Percentiles rank a stretch among this genome's conserved stretches.
Conservation (phyloP, 768 basidiomycete species). For the Tephrocybe sp. region DNA sequence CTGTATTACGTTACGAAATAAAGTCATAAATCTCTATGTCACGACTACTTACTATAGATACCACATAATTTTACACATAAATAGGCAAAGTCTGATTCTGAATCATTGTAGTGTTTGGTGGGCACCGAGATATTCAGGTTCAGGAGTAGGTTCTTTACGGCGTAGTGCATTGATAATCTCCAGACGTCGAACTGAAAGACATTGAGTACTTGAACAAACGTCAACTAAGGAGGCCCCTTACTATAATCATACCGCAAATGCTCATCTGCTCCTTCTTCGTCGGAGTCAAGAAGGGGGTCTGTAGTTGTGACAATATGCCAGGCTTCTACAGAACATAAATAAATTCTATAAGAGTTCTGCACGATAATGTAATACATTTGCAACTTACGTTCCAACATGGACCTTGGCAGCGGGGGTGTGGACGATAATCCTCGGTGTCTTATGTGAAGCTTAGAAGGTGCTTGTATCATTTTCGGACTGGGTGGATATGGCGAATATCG, state of each 20-base stretch:
- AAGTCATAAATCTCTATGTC: too few relatives aligned
- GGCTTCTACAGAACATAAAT: conserved; percentile 49
- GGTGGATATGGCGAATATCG: conserved; percentile 37
- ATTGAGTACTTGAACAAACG: conserved; percentile 7
- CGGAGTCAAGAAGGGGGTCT: conserved; percentile 77
- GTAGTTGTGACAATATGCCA: conserved; percentile 67
- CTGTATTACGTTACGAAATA: neutral
- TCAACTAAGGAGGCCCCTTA: conserved; percentile 28
- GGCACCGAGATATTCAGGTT: conserved; percentile 28
- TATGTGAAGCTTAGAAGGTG: conserved; percentile 3
- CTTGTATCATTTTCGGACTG: conserved; percentile 13
- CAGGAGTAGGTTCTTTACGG: conserved; percentile 58
- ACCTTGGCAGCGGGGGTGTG: conserved; percentile 36
- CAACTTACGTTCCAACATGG: conserved; percentile 67
- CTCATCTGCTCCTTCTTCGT: conserved; percentile 68
- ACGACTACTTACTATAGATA: too few relatives aligned
- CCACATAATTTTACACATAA: conserved; percentile 18
- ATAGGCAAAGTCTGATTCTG: neutral
- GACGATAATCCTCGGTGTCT: conserved; percentile 17
- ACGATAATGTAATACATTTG: neutral
- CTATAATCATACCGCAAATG: conserved; percentile 66
- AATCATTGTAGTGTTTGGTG: neutral
- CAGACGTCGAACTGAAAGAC: conserved; percentile 52
- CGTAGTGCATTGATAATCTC: conserved; percentile 59
- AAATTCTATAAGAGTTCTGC: conserved; percentile 1